A percentile compares a stretch with the other conserved stretches of the same genome.
Evolutionary conservation across 129 eudicot genomes (phyloP).

Genomic region (Scalesia atractyloides): DNA sequence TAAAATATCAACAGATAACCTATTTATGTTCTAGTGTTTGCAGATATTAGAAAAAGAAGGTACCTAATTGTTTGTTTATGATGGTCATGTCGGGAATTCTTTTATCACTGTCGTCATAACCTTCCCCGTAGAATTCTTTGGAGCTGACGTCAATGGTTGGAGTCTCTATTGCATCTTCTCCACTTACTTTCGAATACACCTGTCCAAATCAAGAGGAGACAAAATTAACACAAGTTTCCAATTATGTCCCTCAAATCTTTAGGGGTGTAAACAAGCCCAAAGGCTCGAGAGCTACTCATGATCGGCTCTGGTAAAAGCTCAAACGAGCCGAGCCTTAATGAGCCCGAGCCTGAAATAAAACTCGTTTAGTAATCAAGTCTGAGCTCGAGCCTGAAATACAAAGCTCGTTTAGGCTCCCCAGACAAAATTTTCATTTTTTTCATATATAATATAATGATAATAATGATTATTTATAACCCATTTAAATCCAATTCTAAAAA

Average conservation of each 20-base stretch:
- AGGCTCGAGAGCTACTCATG: too few species aligned
- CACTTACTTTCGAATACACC: slow-evolving; percentile 91
- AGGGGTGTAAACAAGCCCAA: too few species aligned
- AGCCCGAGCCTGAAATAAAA: too few species aligned
- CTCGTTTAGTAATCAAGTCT: too few species aligned
- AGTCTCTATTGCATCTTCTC: slow-evolving; percentile 62
- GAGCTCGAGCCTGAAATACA: too few species aligned
- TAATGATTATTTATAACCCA: too few species aligned
- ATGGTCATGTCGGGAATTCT: slow-evolving; percentile 98
- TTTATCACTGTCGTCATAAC: slow-evolving; percentile 96
- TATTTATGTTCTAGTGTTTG: neutral
- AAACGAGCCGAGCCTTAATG: too few species aligned
- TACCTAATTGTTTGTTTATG: slow-evolving; percentile 88
- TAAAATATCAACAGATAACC: neutral
- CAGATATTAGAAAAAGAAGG: neutral
- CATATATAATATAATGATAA: too few species aligned
- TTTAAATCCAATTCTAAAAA: too few species aligned
- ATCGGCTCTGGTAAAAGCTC: too few species aligned
- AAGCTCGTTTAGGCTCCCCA: too few species aligned
- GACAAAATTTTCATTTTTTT: too few species aligned
- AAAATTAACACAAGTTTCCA: neutral
- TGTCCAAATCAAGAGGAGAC: slow-evolving; percentile 28
- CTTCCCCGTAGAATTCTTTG: slow-evolving; percentile 94
- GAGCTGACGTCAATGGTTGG: slow-evolving; percentile 92
- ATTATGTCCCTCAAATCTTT: neutral